Evolutionary conservation across 805 yeast species (phyloP).

Genomic region (Lachancea fermentati): DNA sequence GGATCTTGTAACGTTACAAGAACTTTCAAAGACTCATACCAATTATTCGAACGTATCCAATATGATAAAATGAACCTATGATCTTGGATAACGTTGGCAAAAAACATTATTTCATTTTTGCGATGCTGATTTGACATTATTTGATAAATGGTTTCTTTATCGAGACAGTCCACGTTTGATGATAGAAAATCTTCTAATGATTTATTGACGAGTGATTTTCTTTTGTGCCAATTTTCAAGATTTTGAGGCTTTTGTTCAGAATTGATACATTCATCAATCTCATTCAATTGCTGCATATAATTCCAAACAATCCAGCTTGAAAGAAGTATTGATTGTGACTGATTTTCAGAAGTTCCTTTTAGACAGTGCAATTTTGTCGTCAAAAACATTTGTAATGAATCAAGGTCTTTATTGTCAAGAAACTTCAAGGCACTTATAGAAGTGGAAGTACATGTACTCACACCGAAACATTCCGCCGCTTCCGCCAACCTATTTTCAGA

Average conservation of each 20-base stretch:
- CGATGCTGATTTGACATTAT: slow-evolving; percentile 63
- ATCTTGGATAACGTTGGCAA: slow-evolving; percentile 65
- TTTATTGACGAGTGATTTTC: slow-evolving; percentile 24
- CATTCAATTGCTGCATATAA: slow-evolving; percentile 31
- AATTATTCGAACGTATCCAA: slow-evolving; percentile 63
- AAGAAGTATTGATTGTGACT: slow-evolving; percentile 29
- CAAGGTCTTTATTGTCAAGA: slow-evolving; percentile 37
- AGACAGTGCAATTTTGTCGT: slow-evolving; percentile 36
- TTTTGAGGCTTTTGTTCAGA: slow-evolving; percentile 23
- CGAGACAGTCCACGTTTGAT: slow-evolving; percentile 45
- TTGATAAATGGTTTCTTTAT: slow-evolving; percentile 64
- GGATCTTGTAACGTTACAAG: slow-evolving; percentile 44
- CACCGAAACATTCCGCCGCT: slow-evolving; percentile 58
- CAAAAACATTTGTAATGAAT: slow-evolving; percentile 45
- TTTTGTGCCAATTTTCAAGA: slow-evolving; percentile 18
- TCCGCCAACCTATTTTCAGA: slow-evolving; percentile 26
- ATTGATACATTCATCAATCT: slow-evolving; percentile 30
- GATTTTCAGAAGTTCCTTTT: slow-evolving; percentile 15
- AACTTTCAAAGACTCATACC: slow-evolving; percentile 65
- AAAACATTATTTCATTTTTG: slow-evolving; percentile 55
- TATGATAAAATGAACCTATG: slow-evolving; percentile 61
- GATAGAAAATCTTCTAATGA: slow-evolving; percentile 47
- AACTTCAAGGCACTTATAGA: slow-evolving; percentile 61
- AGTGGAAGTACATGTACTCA: slow-evolving; percentile 53
- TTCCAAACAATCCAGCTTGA: slow-evolving; percentile 37